A percentile compares a stretch with the other conserved stretches of the same genome.
These are phyloP conservation scores for Hypoxylon fuscum DNA, from an alignment of 495 filamentous ascomycete genomes.

Conservation along the genomic window DNA sequence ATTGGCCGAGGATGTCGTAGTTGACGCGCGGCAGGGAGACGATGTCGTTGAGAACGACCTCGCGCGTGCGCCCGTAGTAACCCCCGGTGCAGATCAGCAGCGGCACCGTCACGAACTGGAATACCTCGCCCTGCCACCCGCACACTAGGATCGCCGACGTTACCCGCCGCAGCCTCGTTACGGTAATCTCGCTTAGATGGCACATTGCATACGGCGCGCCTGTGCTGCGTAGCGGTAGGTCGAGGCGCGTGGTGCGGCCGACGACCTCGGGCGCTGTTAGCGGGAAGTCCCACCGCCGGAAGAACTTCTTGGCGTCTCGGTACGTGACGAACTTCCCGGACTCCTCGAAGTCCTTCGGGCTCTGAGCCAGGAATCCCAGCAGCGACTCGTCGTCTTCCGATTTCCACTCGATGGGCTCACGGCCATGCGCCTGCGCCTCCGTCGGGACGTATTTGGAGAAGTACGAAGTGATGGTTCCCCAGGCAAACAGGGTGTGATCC, in stretches of 20 bases:
- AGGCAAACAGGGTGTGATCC: conserved; percentile 44
- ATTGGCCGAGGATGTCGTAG: not conserved
- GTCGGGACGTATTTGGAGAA: not conserved
- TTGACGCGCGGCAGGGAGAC: conserved; percentile 34
- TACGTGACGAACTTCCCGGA: conserved; percentile 22
- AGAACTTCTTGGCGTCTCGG: conserved; percentile 8
- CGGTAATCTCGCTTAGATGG: not conserved
- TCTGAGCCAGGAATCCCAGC: conserved; percentile 30
- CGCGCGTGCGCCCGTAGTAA: conserved; percentile 13
- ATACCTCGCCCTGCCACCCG: conserved; percentile 3
- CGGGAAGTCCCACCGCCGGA: conserved; percentile 4
- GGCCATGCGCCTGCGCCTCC: not conserved
- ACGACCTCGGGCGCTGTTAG: not conserved
- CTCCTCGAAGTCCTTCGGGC: conserved; percentile 29
- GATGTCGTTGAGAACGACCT: conserved; percentile 38
- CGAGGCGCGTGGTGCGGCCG: conserved; percentile 11
- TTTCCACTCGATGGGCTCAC: conserved; percentile 8
- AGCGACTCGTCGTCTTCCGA: not conserved
- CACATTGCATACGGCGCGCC: not conserved
- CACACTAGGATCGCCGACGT: conserved; percentile 5
- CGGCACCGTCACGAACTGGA: conserved; percentile 11
- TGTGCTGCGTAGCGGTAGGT: not conserved
- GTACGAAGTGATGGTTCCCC: conserved; percentile 18
- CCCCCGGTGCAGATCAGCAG: conserved; percentile 9
- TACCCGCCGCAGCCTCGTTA: not conserved